phyloP scores from a whole-genome alignment of 2,329 filamentous ascomycete species.

The Colletotrichum lini region DNA sequence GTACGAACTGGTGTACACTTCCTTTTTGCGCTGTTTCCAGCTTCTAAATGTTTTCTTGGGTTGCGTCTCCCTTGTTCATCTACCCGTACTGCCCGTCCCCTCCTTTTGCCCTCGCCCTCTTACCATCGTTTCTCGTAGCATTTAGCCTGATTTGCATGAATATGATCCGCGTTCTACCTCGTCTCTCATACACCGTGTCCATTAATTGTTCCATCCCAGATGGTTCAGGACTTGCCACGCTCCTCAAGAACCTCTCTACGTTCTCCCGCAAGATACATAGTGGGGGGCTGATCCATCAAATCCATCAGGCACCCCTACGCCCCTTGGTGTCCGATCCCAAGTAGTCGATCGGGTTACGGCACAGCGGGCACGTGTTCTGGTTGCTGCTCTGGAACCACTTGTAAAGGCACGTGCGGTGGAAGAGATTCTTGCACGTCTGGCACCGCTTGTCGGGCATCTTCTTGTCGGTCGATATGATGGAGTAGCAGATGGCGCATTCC shows the following conservation, averaged over 20 bases:
- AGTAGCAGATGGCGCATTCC: slow-evolving; percentile 98
- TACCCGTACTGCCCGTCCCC: neutral
- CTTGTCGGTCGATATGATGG: slow-evolving; percentile 89
- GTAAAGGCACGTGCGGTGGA: slow-evolving; percentile 91
- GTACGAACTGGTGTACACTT: neutral
- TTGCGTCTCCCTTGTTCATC: slow-evolving; percentile 5
- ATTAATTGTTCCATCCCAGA: neutral
- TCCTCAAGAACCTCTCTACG: neutral
- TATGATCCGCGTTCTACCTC: neutral
- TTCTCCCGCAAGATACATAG: neutral
- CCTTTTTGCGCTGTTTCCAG: neutral
- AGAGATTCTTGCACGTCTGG: slow-evolving; percentile 92
- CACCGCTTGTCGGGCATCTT: slow-evolving; percentile 94
- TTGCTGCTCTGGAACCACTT: slow-evolving; percentile 98
- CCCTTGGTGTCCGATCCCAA: slow-evolving; percentile 56
- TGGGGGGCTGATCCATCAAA: neutral
- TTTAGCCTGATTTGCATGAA: neutral
- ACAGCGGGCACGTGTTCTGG: slow-evolving; percentile 92
- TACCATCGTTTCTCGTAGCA: neutral
- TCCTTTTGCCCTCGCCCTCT: neutral
- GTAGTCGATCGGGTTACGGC: slow-evolving; percentile 87
- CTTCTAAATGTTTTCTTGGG: neutral
- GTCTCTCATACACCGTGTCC: neutral
- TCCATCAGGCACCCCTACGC: slow-evolving; percentile 30
- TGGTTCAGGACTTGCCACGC: neutral